Base-by-base conservation (phyloP, 2,329 filamentous ascomycete species). In the Malbranchea cinnamomea region DNA sequence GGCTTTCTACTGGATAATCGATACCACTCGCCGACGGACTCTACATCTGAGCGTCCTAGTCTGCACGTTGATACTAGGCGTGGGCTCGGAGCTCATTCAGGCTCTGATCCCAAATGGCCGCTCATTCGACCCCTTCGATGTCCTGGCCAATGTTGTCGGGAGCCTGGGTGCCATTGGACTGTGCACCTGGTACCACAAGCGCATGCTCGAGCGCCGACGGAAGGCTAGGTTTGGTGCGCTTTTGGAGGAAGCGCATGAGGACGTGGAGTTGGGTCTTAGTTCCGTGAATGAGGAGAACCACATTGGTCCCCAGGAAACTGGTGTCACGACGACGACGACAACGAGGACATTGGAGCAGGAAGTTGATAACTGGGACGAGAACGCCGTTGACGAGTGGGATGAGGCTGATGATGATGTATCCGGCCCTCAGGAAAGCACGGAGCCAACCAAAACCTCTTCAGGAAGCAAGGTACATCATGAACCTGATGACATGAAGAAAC, bases 1-100 rank as follows among this genome's bases (percentile, higher is more conserved):
- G 24, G 50, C 70, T 43, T 95, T 95, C 67, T 98, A 98, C 71
- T 98, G 89, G 84, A 80, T 94, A 50, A 60, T 94, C 45, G 89
- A 98, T 53, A 91, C 84, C 30, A 78, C 75, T 39, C 80, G 89
- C 38, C 76, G 87, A 30, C 80, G 87, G 42, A 78, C 74, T 12
- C 63, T 93, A 28, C 78, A 98, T 55, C 60, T 93, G 40, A 92
- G 85, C 9, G 61, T 94, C 15, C 52, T 83, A 13, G 65, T 83
- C 36, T 91, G 83, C 59, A 91, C 85, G 4, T 57, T 78, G 23
- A 59, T 60, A 8, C 48, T 66, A 5, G 60, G 58, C 17, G 45
- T 68, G 26, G 65, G 74, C 41, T 72, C 67, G 37, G 63, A 74
- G 42, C 59, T 74, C 35, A 60, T 75, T 34, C 53, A 66, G 34